These are phyloP conservation scores for Hyparrhenia diplandra DNA, from an alignment of 176 grass and related monocot genomes.

Conservation along the genomic window DNA sequence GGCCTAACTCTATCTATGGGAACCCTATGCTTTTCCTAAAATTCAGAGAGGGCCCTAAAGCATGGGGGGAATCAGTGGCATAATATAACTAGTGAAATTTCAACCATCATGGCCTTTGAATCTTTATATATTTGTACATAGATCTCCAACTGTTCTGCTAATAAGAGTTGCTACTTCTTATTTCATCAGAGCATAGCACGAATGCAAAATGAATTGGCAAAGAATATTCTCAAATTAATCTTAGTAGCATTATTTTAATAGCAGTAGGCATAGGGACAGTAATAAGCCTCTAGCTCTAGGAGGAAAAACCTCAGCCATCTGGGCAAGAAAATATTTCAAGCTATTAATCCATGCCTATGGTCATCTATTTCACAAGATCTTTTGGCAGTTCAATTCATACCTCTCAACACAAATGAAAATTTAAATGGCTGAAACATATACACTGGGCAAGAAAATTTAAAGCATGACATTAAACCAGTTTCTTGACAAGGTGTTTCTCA, in stretches of 20 bases:
- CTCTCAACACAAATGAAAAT: not conserved
- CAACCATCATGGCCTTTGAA: not conserved
- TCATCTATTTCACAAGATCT: not conserved
- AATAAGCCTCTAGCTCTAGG: not conserved
- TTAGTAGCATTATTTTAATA: not conserved
- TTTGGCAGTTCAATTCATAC: not conserved
- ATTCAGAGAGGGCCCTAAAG: too few species aligned
- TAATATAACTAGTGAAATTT: not conserved
- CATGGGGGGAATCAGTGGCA: too few species aligned
- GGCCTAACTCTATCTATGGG: not conserved
- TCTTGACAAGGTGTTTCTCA: not conserved
- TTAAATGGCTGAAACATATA: not conserved
- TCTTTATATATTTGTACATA: not conserved
- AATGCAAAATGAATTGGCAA: not conserved
- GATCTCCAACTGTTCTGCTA: not conserved
- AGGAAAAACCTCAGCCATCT: not conserved
- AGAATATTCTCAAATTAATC: not conserved
- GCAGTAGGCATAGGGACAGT: not conserved
- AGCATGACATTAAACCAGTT: not conserved
- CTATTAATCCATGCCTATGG: not conserved
- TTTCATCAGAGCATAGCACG: not conserved
- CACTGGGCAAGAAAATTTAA: not conserved
- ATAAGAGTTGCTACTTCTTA: not conserved
- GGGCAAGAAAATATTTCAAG: not conserved
- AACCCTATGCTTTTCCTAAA: too few species aligned